Percentiles rank a stretch among this genome's conserved stretches.
Conservation (phyloP, 805 yeast genomes). For the Candida takata region DNA sequence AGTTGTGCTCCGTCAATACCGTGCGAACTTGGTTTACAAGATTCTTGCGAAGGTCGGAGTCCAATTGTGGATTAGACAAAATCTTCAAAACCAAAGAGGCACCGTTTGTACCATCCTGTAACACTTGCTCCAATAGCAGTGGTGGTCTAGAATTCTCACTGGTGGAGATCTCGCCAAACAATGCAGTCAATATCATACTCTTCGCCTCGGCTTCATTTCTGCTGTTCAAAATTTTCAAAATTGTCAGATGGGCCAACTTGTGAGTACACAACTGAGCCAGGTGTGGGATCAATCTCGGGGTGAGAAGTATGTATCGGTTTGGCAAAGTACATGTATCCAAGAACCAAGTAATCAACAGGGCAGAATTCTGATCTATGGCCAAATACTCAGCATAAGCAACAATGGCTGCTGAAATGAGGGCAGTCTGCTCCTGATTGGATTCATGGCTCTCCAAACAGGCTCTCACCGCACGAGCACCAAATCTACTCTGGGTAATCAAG, state of each 20-base stretch:
- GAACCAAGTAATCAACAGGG: constrained; percentile 87
- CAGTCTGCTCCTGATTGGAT: constrained; percentile 58
- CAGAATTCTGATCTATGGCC: constrained; percentile 80
- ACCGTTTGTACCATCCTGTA: constrained; percentile 64
- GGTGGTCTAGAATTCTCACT: constrained; percentile 32
- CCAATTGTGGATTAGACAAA: constrained; percentile 63
- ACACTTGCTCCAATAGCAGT: constrained; percentile 45
- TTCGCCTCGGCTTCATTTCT: constrained; percentile 60
- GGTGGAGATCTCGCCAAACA: constrained; percentile 48
- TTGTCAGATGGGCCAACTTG: constrained; percentile 77
- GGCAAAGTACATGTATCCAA: constrained; percentile 74
- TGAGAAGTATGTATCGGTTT: constrained; percentile 58
- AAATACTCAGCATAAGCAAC: constrained; percentile 72
- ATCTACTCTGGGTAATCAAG: constrained; percentile 79
- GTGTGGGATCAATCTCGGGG: constrained; percentile 54
- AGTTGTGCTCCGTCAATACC: constrained; percentile 52
- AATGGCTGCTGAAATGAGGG: constrained; percentile 70
- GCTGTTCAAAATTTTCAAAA: constrained; percentile 69
- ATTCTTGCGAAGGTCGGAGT: constrained; percentile 47
- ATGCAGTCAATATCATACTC: constrained; percentile 50
- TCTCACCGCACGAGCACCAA: constrained; percentile 91
- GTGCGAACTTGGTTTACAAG: constrained; percentile 56
- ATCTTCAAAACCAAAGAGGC: constrained; percentile 75
- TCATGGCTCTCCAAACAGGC: constrained; percentile 83
- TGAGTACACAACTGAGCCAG: constrained; percentile 64